Evolutionary conservation across 371 early-diverging fungal genomes (phyloP).

Genomic region (Mortierella sp.): DNA sequence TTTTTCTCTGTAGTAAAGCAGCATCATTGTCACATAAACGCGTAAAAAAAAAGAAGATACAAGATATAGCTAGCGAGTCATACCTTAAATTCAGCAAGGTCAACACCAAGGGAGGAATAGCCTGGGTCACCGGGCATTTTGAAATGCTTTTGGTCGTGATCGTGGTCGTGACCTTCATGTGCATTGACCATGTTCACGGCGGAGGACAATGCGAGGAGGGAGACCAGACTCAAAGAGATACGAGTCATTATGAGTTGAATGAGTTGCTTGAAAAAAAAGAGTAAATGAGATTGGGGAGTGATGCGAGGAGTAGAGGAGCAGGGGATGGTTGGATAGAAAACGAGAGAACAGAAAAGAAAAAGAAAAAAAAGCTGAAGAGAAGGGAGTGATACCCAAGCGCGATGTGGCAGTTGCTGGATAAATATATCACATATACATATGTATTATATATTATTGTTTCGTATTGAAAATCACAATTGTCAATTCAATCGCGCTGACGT

Average conservation of each 20-base stretch:
- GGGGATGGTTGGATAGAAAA: constrained; percentile 9
- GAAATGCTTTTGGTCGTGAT: constrained; percentile 34
- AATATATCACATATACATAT: too few relatives aligned
- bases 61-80: background rate
- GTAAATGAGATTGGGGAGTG: background rate
- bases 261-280: background rate
- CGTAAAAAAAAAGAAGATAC: background rate
- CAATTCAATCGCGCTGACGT: constrained; percentile 15
- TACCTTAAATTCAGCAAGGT: constrained; percentile 48
- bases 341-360: constrained; percentile 10
- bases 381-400: background rate
- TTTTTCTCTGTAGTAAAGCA: background rate
- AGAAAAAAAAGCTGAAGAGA: background rate
- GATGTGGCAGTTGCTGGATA: background rate
- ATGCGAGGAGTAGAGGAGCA: background rate
- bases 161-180: constrained; percentile 28
- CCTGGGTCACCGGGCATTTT: constrained; percentile 46
- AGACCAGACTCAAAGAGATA: constrained; percentile 44
- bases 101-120: constrained; percentile 4
- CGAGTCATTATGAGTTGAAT: constrained; percentile 38
- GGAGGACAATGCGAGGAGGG: constrained; percentile 55
- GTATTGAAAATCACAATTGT: too few relatives aligned
- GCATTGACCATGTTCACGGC: constrained; percentile 51
- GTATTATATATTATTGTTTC: too few relatives aligned
- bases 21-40: background rate